Base-by-base conservation (phyloP, 1,139 yeast genomes). In the Kurtzmaniella natalensis region DNA sequence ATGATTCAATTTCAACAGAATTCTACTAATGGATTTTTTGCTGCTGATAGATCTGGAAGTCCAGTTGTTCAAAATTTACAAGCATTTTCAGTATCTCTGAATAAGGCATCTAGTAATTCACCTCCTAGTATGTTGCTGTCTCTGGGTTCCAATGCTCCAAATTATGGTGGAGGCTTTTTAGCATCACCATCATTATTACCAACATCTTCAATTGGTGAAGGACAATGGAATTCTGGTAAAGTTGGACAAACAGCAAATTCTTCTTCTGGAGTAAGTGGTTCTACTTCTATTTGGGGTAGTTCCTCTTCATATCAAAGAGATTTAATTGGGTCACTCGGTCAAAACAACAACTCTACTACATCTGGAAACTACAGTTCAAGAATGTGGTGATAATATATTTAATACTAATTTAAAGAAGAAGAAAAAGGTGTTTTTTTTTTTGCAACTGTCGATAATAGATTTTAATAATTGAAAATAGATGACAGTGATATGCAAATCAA, bases 81-180 rank as follows among this genome's bases (percentile, higher is more conserved):
- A 10, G 33, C 45, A 3, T 18, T 23, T 18, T 19, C 24, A 14
- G 5, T 13, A 7, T 29, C 25, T 25, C 11, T 22, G 35, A 33
- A n/a, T 28, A 29, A 15, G 30, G 30, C 8, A 38, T 48, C 23
- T 25, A 51, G 43, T 25, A 42, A 38, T 37, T 52, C 61, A n/a
- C 61, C 62, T 7, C 58, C 60, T 11, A 55, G 48, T 32, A 46
- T 55, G 39, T 50, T 53, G 32, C 45, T 53, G 33, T 42, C 47
- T 25, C 48, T 47, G 4, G 32, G 36, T 9, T 24, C 43, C 7
- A 37, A 44, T 8, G 43, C 46, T 16, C 35, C 43, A 11, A 28
- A 25, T 14, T 16, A 34, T 20, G 15, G 32, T n/a, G 35, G 37
- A 3, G 26, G 16, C 7, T 35, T 41, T 34, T 32, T 37, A 16